phyloP scores from a whole-genome alignment of 1,284 basidiomycete species.

The Sporisorium sorghi region DNA sequence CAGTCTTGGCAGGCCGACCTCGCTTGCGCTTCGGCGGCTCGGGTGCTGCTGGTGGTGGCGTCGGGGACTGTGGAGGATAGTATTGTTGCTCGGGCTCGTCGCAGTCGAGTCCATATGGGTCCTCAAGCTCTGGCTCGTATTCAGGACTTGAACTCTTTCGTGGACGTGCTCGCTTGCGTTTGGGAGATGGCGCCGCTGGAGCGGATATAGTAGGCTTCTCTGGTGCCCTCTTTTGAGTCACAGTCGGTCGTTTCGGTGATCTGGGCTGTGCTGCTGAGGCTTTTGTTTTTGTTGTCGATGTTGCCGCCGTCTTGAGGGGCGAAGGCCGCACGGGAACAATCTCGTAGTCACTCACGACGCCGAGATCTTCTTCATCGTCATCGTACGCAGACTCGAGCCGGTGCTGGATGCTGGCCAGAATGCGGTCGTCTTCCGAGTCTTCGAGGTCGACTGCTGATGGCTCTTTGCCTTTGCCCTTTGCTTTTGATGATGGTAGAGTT shows the following conservation, averaged over 20 bases:
- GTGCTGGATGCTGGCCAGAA: conserved; percentile 18
- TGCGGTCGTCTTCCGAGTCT: conserved; percentile 43
- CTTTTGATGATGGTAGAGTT: conserved; percentile 4
- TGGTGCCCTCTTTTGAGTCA: conserved; percentile 1
- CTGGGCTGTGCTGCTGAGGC: conserved; percentile 9
- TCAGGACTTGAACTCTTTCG: background rate
- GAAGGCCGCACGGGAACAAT: conserved; percentile 16
- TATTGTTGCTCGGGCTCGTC: conserved; percentile 10
- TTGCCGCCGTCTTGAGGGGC: background rate
- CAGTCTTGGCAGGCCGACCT: conserved; percentile 27
- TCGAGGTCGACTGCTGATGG: conserved; percentile 17
- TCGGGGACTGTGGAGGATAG: conserved; percentile 5
- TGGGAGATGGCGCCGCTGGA: conserved; percentile 15
- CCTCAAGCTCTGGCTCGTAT: conserved; percentile 2
- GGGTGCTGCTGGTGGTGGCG: conserved; percentile 4
- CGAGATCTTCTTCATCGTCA: conserved; percentile 13
- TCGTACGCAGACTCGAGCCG: conserved; percentile 17
- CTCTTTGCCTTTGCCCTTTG: conserved; percentile 26
- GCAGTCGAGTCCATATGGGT: conserved; percentile 9
- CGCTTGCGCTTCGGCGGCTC: conserved; percentile 30
- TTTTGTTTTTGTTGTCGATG: background rate
- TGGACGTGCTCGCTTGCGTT: conserved; percentile 16
- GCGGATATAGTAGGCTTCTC: conserved; percentile 7
- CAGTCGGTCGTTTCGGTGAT: conserved; percentile 15
- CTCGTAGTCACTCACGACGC: conserved; percentile 18